Evolutionary conservation across 305 asterid species (phyloP).

Genomic region (Striga hermonthica): DNA sequence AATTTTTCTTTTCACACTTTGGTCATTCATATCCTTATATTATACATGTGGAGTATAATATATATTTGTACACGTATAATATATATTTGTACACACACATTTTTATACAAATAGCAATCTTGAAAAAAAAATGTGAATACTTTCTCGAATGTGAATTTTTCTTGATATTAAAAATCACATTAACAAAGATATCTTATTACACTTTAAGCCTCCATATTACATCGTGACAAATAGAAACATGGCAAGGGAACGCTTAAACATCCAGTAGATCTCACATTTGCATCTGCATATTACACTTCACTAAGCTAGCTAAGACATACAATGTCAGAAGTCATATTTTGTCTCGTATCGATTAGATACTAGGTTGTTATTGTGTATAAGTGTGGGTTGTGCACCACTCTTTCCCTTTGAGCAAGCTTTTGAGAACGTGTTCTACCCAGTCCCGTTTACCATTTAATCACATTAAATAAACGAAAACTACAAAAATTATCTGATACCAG

Average conservation of each 20-base stretch:
- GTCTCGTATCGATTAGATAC: neutral
- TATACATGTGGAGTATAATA: neutral
- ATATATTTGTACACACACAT: neutral
- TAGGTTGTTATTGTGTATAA: too few relatives aligned
- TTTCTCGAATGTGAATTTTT: neutral
- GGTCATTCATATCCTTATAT: too few relatives aligned
- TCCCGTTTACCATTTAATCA: too few relatives aligned
- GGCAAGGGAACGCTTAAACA: neutral
- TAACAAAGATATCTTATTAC: neutral
- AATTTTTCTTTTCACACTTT: too few relatives aligned
- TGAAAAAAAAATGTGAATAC: neutral
- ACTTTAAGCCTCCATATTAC: neutral
- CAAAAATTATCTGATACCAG: neutral
- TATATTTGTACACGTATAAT: neutral
- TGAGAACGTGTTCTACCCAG: too few relatives aligned
- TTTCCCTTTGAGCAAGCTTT: too few relatives aligned
- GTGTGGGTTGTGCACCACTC: too few relatives aligned
- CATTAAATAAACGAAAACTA: neutral
- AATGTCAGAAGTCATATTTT: neutral
- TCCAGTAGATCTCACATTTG: neutral
- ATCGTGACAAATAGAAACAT: neutral
- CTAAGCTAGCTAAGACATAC: neutral
- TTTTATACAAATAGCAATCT: neutral
- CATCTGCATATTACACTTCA: slow-evolving; percentile 1
- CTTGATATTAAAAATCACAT: neutral